Evolutionary conservation across 768 basidiomycete genomes (phyloP), one percentile per base, ranked within the genome.

Genomic region (Rhizopogon sp.): DNA sequence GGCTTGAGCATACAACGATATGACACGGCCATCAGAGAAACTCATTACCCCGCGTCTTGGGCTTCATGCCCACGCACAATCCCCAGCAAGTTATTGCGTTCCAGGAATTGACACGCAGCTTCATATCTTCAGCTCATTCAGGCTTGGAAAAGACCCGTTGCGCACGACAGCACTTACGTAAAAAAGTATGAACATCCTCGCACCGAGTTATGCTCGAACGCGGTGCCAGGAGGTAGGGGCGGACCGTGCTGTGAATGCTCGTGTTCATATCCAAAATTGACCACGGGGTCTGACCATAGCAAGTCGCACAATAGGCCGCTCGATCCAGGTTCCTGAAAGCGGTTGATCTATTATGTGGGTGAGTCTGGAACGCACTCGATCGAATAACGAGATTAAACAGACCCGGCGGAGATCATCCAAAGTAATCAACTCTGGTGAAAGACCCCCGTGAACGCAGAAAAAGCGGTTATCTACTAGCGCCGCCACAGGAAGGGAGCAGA

Each of bases 1-100:
- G 25, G 28, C 25, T 31, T 39, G 4, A 37, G 39, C n/a, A 29
- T n/a, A 33, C n/a, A 52, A 10, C 16, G 5, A 39, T 22, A 39
- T n/a, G 9, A 39, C 29, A 17, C 35, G 6, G 33, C 6, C 11
- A 51, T 43, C 29, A 41, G 31, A 2, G 29, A 41, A 25, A 20
- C n/a, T 3, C 64, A 82, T 47, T 66, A 94, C 88, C 96, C 96
- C 16, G 92, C 90, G 70, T 98, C 96, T 70, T 99, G 97, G 3
- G 94, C 97, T 73, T 99, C 97, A 60, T 99, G 97, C 16, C 93
- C 97, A 39, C 97, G 86, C 58, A 99, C 95, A 62, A 99, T 86
- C 16, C 93, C 90, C 28, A 99, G 77, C 8, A 99, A 76, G 43
- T 82, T 79, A 63, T 98, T 99, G 25, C 93, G 80, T 62, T 97